Evolutionary conservation across 441 rosid genomes (phyloP), one percentile per base, ranked within the genome.

Genomic region (Pelargonium cotyledonis): DNA sequence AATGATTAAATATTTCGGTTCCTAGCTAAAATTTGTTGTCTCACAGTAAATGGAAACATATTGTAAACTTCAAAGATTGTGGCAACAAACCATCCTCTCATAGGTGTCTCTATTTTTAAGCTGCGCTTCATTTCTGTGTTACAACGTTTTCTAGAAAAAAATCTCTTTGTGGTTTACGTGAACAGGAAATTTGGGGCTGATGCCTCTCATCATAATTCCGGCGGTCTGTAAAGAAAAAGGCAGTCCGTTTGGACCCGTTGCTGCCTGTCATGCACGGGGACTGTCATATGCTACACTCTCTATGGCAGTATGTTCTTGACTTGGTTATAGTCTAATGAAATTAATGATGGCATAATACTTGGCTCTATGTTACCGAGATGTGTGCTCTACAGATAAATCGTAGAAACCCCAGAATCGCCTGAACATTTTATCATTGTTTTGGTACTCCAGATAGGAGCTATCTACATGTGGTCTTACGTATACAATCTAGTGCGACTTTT

Each of bases 401-500:
- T 26, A 26, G 31, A 26, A 26, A 26, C 2, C 31, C 31, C 31
- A 26, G 31, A 26, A 26, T 35, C 51, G 0, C 4, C n/a, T 47
- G 64, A 9, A 14, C 14, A 18, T 18, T 12, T 11, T 35, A 49
- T 29, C 11, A 66, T 69, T 21, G 21, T 55, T 10, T 16, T 47
- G 15, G 64, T 5, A 10, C 60, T 71, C 71, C 76, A 92, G 96
- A 64, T 87, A 73, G 98, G 91, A 79, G 92, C 95, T 67, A 76
- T 92, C 47, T 88, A 79, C 79, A 66, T 87, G 72, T 90, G 95
- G 96, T 82, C 96, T 69, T 88, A 84, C n/a, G 96, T 88, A 43
- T 90, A 84, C 83, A 86, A 88, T 73, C 79, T 88, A 51, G 85
- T 90, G 75, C 68, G 89, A 68, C 15, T 85, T 58, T 80, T 77